Percentiles rank a stretch among this genome's conserved stretches.
These are phyloP conservation scores for Mycosphaerelloides madeirae DNA, from an alignment of 2,329 filamentous ascomycete genomes.

Conservation along the genomic window DNA sequence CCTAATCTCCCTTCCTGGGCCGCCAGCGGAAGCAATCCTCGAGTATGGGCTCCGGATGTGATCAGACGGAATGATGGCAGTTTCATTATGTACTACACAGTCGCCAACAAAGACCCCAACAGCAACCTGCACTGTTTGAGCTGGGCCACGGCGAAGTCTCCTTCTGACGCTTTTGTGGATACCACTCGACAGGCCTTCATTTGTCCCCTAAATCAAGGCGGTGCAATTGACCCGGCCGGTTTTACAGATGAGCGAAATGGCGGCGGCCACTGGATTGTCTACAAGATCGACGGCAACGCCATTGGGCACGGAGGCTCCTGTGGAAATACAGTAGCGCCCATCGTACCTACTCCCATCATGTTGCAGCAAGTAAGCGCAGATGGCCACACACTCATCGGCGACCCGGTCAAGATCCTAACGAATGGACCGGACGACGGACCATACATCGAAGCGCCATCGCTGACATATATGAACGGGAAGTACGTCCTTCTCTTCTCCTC, in stretches of 20 bases:
- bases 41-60: conserved; percentile 61
- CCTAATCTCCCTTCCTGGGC: conserved; percentile 51
- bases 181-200: conserved; percentile 22
- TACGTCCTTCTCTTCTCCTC: conserved; percentile 31
- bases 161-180: conserved; percentile 27
- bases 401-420: conserved; percentile 23
- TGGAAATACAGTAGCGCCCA: conserved; percentile 31
- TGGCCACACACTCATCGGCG: conserved; percentile 27
- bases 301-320: conserved; percentile 27
- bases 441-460: conserved; percentile 30
- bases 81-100: conserved; percentile 35
- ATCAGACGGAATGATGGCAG: conserved; percentile 33
- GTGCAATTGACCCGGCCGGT: conserved; percentile 32
- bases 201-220: conserved; percentile 28
- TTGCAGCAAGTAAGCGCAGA: conserved; percentile 30
- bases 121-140: conserved; percentile 32
- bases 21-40: conserved; percentile 38
- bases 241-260: conserved; percentile 30
- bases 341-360: conserved; percentile 30
- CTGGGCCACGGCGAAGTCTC: conserved; percentile 30
- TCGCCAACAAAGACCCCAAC: conserved; percentile 17
- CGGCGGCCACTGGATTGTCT: conserved; percentile 28
- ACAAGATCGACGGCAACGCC: conserved; percentile 37
- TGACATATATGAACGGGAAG: conserved; percentile 25
- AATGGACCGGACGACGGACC: conserved; percentile 28